Evolutionary conservation across 306 rosid species (phyloP).

Genomic region (Sphenostylis stenocarpa): DNA sequence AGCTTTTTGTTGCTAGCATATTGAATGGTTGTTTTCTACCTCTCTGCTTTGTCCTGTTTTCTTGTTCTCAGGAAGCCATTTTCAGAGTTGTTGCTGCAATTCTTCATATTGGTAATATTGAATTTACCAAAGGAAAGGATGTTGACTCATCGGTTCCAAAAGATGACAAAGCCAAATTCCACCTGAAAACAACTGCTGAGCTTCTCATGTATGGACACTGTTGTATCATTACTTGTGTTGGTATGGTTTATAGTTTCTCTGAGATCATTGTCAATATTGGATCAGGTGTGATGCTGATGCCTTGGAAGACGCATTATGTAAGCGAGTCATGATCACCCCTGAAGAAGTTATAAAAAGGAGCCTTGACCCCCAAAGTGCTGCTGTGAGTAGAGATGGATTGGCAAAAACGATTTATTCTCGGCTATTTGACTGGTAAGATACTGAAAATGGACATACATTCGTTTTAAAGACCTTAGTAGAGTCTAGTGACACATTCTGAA

Average conservation of each 20-base stretch:
- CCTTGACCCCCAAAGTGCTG: constrained; percentile 94
- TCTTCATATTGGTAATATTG: constrained; percentile 91
- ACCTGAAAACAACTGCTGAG: constrained; percentile 80
- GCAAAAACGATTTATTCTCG: constrained; percentile 96
- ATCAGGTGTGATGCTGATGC: constrained; percentile 80
- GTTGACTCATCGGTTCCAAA: constrained; percentile 88
- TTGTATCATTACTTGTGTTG: constrained; percentile 12
- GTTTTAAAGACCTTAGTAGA: constrained; percentile 14
- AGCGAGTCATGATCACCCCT: constrained; percentile 99
- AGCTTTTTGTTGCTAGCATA: constrained; percentile 21
- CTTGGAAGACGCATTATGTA: constrained; percentile 93
- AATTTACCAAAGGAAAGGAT: constrained; percentile 76
- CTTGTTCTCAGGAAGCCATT: constrained; percentile 79
- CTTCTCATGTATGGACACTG: constrained; percentile 72
- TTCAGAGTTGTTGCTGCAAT: constrained; percentile 93
- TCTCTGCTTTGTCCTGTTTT: constrained; percentile 21
- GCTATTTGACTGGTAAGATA: constrained; percentile 88
- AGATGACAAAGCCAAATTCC: constrained; percentile 87
- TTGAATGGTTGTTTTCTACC: constrained; percentile 34
- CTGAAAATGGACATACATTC: constrained; percentile 12
- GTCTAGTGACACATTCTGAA: constrained; percentile 14
- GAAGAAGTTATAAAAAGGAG: constrained; percentile 98
- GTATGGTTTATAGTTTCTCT: constrained; percentile 30
- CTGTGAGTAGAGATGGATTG: constrained; percentile 84
- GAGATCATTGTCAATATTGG: constrained; percentile 31